These are phyloP conservation scores for Barbarea vulgaris DNA, from an alignment of 345 rosid species.

Conservation along the genomic window DNA sequence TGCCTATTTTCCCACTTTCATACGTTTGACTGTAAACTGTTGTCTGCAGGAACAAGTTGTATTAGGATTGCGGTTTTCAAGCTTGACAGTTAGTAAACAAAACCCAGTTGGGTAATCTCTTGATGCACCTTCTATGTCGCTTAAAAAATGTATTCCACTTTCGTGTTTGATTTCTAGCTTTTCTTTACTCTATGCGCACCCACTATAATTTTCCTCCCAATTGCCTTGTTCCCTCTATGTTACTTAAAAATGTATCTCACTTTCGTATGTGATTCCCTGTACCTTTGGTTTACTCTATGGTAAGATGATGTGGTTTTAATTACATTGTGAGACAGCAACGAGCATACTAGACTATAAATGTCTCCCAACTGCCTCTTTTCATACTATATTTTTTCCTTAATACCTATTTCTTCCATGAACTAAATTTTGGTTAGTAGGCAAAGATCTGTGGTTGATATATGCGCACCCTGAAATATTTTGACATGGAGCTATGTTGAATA, in stretches of 20 bases:
- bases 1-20: conserved; percentile 27
- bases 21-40: conserved; percentile 24
- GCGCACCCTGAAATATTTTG: conserved; percentile 16
- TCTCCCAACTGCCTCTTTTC: conserved; percentile 4
- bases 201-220: not conserved
- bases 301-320: conserved; percentile 9
- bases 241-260: not conserved
- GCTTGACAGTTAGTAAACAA: conserved; percentile 83
- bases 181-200: conserved; percentile 6
- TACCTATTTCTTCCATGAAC: conserved; percentile 8
- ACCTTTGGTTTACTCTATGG: conserved; percentile 8
- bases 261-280: conserved; percentile 12
- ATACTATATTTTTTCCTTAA: conserved; percentile 7
- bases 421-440: not conserved
- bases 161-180: conserved; percentile 11
- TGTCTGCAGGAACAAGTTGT: conserved; percentile 56
- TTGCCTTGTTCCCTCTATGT: conserved; percentile 3
- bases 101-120: conserved; percentile 67
- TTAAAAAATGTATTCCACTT: not conserved
- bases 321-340: conserved; percentile 14
- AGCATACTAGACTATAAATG: conserved; percentile 6
- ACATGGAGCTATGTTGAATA: conserved; percentile 24
- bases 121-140: conserved; percentile 29
- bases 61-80: conserved; percentile 78
- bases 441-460: conserved; percentile 18